Base-by-base conservation (phyloP, 2,329 filamentous ascomycete genomes). In the Pyricularia sp. region DNA sequence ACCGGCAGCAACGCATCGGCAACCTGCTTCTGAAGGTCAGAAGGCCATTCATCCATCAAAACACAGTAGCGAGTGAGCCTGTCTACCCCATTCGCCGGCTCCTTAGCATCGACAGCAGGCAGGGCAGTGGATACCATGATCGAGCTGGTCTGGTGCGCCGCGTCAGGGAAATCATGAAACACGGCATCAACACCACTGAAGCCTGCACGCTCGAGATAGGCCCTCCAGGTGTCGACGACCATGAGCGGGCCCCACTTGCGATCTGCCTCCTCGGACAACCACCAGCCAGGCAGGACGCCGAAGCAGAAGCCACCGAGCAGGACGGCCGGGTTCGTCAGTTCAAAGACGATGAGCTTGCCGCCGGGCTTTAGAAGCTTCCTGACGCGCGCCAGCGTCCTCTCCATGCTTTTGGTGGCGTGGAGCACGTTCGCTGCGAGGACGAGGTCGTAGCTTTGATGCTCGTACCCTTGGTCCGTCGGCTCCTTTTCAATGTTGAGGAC, bases 361-460 rank as follows among this genome's bases (percentile, higher is more conserved):
- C 74, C 77, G 0, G 78, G 75, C 16, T 72, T 74, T 0, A 78
- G 66, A 9, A 79, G 67, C 13, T 67, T 69, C 28, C 76, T 71
- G 3, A 74, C 71, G 65, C 77, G 73, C 7, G 65, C 26, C 72
- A 75, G 64, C 28, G 73, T 72, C 31, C 71, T 26, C 60, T 71
- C 60, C 62, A 77, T 66, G 4, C 61, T 67, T 62, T 66, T 55
- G 1, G 75, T 77, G 1, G 75, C 74, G 55, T 78, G 74, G 5
- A 79, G 68, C 0, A 77, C 75, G 44, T 77, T 72, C 13, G 73
- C 72, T 0, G 76, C 77, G 64, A 79, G 68, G 3, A 78, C 67
- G 5, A 79, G 63, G 64, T 79, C 76, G 62, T 74, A 78, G 1
- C 65, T 65, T 4, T 67, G 69, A 3, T 67, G 66, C 28, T 72